Conservation (phyloP, 2,329 filamentous ascomycete genomes). For the Penicillium sclerotigenum region DNA sequence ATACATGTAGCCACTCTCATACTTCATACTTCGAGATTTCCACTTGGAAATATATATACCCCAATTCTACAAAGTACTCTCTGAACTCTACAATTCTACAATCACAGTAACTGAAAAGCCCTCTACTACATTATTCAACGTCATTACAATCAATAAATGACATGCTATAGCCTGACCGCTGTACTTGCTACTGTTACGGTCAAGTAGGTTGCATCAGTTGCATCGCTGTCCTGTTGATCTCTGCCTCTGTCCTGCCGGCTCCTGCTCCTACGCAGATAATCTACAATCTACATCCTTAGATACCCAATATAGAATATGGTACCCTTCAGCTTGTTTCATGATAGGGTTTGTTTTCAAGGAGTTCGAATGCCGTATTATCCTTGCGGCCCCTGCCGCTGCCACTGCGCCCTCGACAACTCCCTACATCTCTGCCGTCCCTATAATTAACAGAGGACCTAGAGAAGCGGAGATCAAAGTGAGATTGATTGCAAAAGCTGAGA, state of each 20-base stretch:
- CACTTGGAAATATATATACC: not conserved
- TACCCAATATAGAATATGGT: no score
- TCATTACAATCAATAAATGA: not conserved
- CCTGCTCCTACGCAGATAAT: not conserved
- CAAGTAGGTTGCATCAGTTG: not conserved
- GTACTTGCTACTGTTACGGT: not conserved
- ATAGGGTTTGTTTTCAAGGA: not conserved
- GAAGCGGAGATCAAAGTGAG: not conserved
- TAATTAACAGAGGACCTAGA: not conserved
- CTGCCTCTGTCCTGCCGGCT: not conserved
- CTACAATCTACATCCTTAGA: no score
- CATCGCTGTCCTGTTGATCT: not conserved
- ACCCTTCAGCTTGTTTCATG: not conserved
- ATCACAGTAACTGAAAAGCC: no score
- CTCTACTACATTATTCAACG: not conserved
- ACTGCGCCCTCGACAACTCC: not conserved
- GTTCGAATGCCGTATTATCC: not conserved
- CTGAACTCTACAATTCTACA: not conserved
- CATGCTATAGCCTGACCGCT: not conserved
- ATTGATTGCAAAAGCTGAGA: not conserved
- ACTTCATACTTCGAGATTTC: not conserved
- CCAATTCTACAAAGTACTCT: not conserved
- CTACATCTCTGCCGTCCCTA: not conserved
- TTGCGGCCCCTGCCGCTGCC: not conserved
- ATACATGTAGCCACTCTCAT: not conserved